Percentiles rank a stretch among this genome's conserved stretches.
These are phyloP conservation scores for Parachaetomium inaequale DNA, from an alignment of 495 filamentous ascomycete species.

Conservation along the genomic window DNA sequence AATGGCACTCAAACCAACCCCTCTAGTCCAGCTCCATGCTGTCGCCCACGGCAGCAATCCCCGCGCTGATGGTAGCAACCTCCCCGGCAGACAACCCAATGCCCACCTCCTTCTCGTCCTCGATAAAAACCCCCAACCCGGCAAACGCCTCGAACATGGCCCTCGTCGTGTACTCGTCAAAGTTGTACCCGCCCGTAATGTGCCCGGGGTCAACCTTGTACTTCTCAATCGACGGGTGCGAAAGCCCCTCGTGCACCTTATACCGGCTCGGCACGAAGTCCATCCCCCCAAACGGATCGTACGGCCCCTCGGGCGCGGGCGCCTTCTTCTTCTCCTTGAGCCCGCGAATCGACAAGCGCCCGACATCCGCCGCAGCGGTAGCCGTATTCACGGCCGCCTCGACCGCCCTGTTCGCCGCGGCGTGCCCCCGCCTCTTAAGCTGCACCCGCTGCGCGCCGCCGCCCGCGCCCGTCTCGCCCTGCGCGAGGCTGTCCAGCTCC, in stretches of 20 bases:
- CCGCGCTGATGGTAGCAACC: conserved; percentile 35
- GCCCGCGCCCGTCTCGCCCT: conserved; percentile 46
- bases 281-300: conserved; percentile 83
- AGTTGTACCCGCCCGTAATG: conserved; percentile 77
- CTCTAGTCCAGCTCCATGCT: conserved; percentile 45
- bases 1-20: neutral
- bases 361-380: conserved; percentile 25
- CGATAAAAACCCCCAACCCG: conserved; percentile 75
- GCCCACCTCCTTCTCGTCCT: conserved; percentile 62
- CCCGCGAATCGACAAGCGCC: conserved; percentile 64
- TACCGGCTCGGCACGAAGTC: conserved; percentile 66
- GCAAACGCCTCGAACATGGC: conserved; percentile 86
- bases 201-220: conserved; percentile 34
- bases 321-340: conserved; percentile 58
- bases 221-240: conserved; percentile 53
- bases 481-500: conserved; percentile 49
- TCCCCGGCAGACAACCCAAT: conserved; percentile 28
- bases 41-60: conserved; percentile 36
- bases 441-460: conserved; percentile 46
- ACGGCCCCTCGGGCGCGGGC: conserved; percentile 53
- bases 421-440: conserved; percentile 62
- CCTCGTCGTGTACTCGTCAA: conserved; percentile 73
- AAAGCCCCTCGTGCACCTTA: conserved; percentile 58
- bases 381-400: conserved; percentile 11
- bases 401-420: conserved; percentile 27